Evolutionary conservation across 495 filamentous ascomycete species (phyloP).

Genomic region (Acidiella bohemica): DNA sequence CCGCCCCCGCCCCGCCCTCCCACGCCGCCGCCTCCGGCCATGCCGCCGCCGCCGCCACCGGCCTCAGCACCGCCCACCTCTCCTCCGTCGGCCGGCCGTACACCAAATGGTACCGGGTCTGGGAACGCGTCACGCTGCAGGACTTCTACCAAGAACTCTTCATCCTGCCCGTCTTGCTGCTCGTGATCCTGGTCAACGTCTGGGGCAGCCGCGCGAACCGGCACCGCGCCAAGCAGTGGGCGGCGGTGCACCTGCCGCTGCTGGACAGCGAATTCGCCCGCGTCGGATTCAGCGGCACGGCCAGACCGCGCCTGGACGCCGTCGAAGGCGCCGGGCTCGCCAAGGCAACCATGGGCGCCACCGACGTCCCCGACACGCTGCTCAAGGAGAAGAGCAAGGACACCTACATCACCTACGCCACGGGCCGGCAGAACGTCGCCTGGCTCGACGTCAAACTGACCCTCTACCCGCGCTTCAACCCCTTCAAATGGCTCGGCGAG

Average conservation of each 20-base stretch:
- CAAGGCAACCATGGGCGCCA: slow-evolving; percentile 18
- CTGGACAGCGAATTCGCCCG: slow-evolving; percentile 72
- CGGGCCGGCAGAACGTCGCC: slow-evolving; percentile 82
- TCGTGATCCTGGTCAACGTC: slow-evolving; percentile 66
- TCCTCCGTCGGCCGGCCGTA: slow-evolving; percentile 38
- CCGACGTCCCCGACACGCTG: slow-evolving; percentile 42
- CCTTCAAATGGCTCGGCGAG: slow-evolving; percentile 58
- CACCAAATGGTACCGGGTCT: slow-evolving; percentile 93
- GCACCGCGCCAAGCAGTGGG: slow-evolving; percentile 66
- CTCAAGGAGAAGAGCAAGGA: slow-evolving; percentile 72
- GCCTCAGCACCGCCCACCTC: slow-evolving; percentile 2
- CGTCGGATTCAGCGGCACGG: slow-evolving; percentile 57
- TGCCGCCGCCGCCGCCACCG: slow-evolving; percentile 36
- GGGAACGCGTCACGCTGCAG: slow-evolving; percentile 65
- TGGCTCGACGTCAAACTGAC: slow-evolving; percentile 75
- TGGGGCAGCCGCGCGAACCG: slow-evolving; percentile 74
- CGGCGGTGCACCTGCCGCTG: slow-evolving; percentile 53
- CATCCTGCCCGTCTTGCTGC: slow-evolving; percentile 57
- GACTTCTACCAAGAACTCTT: slow-evolving; percentile 84
- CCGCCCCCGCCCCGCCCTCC: slow-evolving; percentile 33
- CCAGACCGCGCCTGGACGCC: slow-evolving; percentile 23
- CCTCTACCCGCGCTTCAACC: slow-evolving; percentile 83
- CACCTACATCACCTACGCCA: slow-evolving; percentile 82
- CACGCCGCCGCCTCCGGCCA: slow-evolving; percentile 30
- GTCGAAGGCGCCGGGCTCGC: slow-evolving; percentile 33